Evolutionary conservation across 2,329 filamentous ascomycete genomes (phyloP), one percentile per base, ranked within the genome.

Genomic region (Paecilomyces dactylethromorphus): DNA sequence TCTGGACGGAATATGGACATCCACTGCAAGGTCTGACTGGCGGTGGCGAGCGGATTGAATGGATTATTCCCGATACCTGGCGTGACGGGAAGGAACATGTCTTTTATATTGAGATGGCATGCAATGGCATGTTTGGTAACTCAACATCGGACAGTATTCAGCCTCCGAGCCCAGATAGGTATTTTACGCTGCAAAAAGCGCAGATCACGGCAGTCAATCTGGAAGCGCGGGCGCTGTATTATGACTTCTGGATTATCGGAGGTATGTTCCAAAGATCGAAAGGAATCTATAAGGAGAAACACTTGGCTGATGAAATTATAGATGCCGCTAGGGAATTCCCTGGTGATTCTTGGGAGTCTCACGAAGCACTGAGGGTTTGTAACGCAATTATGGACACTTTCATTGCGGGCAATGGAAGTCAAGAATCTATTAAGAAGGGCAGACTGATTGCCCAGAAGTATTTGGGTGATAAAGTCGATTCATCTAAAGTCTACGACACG

Each of bases 51-150:
- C 84, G 94, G 57, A 83, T 87, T 15, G 92, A 97, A 75, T 99
- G 93, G 92, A 86, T 96, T 60, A 81, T 99, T 52, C 93, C 94
- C 8, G 81, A 90, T 55, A 80, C 81, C 15, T 96, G 90, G 77
- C 84, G 90, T 62, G 90, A 96, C 72, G 92, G 91, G 56, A 87
- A 93, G 71, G 85, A 92, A 68, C 92, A 97, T 73, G 86, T 83
- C 18, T 90, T 99, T 68, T 99, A 97, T 74, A 88, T 99, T 64
- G 94, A 99, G 78, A 96, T 97, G 90, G 94, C 94, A 21, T 97
- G 94, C 78, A 99, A 99, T 74, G 87, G 88, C 74, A 97, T 97
- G 92, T 97, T 97, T 77, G 94, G 94, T 66, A 96, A 96, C 72
- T 83, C 88, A 0, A 88, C 88, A 21, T 91, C 91, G 26, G 91